Conservation (phyloP, 495 filamentous ascomycete genomes). For the Mycothermus thermophilus region DNA sequence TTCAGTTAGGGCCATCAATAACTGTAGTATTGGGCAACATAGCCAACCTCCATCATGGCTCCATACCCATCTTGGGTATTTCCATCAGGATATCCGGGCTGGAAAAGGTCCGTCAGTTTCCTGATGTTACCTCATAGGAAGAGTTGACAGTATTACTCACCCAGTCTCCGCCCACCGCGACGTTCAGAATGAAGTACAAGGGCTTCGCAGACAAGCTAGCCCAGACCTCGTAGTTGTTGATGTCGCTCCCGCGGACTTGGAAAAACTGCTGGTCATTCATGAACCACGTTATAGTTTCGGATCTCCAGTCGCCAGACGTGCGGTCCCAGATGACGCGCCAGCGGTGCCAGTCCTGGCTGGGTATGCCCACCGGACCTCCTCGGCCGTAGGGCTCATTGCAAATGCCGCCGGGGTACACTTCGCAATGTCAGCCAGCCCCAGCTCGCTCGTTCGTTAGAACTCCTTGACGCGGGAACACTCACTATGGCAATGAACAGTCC, state of each 20-base stretch:
- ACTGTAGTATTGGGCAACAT: too few species aligned
- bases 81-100: constrained; percentile 18
- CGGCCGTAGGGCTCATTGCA: constrained; percentile 35
- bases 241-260: constrained; percentile 24
- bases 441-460: too few species aligned
- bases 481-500: constrained; percentile 38
- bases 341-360: constrained; percentile 29
- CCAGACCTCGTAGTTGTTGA: constrained; percentile 32
- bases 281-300: constrained; percentile 33
- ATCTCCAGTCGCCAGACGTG: constrained; percentile 17
- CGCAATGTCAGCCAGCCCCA: constrained; percentile 12
- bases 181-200: constrained; percentile 34
- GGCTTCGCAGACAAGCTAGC: constrained; percentile 31
- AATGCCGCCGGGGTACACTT: constrained; percentile 27
- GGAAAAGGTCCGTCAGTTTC: not conserved
- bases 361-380: constrained; percentile 15
- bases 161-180: constrained; percentile 38
- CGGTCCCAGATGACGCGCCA: constrained; percentile 34
- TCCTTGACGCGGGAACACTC: too few species aligned
- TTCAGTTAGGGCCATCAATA: too few species aligned
- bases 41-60: constrained; percentile 39
- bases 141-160: too few species aligned
- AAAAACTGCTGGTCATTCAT: constrained; percentile 28
- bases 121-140: not conserved
- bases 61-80: constrained; percentile 29